Base-by-base conservation (phyloP, 1,139 yeast species). In the Candida tropicalis region DNA sequence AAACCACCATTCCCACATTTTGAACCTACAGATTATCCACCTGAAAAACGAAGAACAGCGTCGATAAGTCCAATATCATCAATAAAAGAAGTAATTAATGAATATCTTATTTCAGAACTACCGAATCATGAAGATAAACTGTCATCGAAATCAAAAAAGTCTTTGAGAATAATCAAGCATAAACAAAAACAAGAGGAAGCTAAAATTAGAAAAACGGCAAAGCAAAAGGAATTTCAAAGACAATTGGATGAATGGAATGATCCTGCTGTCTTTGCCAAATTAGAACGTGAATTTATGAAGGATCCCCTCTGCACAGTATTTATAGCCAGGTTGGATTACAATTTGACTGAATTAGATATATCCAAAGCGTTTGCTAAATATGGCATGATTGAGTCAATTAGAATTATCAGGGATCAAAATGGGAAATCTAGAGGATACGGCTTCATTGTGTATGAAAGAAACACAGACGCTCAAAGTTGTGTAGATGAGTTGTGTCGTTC, bases 251-350 rank as follows among this genome's bases (percentile, higher is more conserved):
- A 70, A 42, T 70, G 77, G 77, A 60, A 66, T 46, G 65, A 67
- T 41, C 62, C 68, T 75, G 89, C 72, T 72, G 51, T 91, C 80
- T 23, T 68, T 54, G 39, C 63, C 57, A 28, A 61, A 36, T 54
- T 60, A 40, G 96, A 88, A 55, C 75, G 79, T 5, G 80, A 84
- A 41, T 70, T 83, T 20, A 70, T 75, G 50, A 69, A 68, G 43
- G 96, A 90, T 55, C 95, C 97, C 0, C 82, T 75, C 57, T 71
- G 73, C 46, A 91, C 98, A 0, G 75, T 93, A 2, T 90, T 93
- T 57, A 75, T 93, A 2, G 84, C 86, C 0, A 68, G 97, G 43
- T 63, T 91, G 42, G 79, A 81, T 40, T 90, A 86, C 57, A 65
- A 66, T 5, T 66, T 79, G n/a, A 78, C 81, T 0, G 97, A 90